These are phyloP conservation scores for Wickerhamomyces sp. DNA, from an alignment of 1,139 yeast genomes.

Conservation along the genomic window DNA sequence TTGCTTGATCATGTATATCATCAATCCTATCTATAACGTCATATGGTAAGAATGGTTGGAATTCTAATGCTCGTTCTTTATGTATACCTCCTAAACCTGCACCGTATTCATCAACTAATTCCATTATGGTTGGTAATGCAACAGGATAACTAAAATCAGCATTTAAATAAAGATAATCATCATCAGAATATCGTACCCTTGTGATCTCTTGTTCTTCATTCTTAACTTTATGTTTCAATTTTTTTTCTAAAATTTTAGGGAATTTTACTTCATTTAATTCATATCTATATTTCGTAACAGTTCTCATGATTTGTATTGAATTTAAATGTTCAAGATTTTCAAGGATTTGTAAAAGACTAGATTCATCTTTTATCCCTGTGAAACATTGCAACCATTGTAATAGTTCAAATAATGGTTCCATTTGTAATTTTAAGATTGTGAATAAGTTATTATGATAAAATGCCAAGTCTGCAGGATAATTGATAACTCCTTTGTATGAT, in stretches of 20 bases:
- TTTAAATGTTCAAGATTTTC: slow-evolving; percentile 56
- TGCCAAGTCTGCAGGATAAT: slow-evolving; percentile 14
- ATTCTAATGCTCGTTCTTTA: slow-evolving; percentile 41
- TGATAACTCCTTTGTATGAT: slow-evolving; percentile 10
- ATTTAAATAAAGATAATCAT: slow-evolving; percentile 16
- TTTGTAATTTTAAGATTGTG: slow-evolving; percentile 54
- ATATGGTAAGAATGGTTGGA: slow-evolving; percentile 60
- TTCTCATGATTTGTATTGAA: slow-evolving; percentile 65
- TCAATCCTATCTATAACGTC: slow-evolving; percentile 58
- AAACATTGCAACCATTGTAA: slow-evolving; percentile 90
- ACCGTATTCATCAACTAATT: slow-evolving; percentile 57
- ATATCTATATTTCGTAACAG: slow-evolving; percentile 72
- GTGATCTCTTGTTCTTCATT: slow-evolving; percentile 30
- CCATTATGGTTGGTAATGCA: slow-evolving; percentile 54
- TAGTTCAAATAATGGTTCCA: slow-evolving; percentile 72
- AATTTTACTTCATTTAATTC: slow-evolving; percentile 74
- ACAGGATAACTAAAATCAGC: slow-evolving; percentile 28
- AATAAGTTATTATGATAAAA: slow-evolving; percentile 19
- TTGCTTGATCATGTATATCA: slow-evolving; percentile 43
- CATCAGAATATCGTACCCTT: slow-evolving; percentile 6
- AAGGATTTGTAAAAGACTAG: slow-evolving; percentile 51
- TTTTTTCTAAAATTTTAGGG: slow-evolving; percentile 39
- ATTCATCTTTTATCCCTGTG: slow-evolving; percentile 54
- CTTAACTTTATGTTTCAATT: slow-evolving; percentile 22
- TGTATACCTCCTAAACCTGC: slow-evolving; percentile 54